Conservation (phyloP, 2,329 filamentous ascomycete genomes). For the Balansia obtecta region DNA sequence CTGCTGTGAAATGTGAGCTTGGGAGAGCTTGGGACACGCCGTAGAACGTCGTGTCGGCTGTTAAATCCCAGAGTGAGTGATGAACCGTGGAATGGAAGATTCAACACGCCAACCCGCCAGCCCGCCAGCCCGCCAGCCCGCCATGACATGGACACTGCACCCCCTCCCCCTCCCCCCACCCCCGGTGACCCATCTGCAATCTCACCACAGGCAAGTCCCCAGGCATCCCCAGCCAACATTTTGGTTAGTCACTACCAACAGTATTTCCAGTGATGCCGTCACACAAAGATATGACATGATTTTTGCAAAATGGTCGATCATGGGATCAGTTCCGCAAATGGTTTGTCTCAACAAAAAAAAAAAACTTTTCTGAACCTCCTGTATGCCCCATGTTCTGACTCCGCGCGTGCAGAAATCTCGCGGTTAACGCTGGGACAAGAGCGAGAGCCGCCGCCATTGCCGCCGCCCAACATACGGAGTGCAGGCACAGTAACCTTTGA, state of each 20-base stretch:
- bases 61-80: too few species aligned
- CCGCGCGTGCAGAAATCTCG: conserved; percentile 24
- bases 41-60: too few species aligned
- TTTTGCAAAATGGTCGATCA: conserved; percentile 21
- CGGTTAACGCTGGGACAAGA: conserved; percentile 27
- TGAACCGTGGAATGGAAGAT: not conserved
- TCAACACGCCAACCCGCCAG: not conserved
- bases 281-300: conserved; percentile 1
- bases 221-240: not conserved
- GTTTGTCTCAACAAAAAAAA: conserved; percentile 17
- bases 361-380: not conserved
- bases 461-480: conserved; percentile 28
- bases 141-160: too few species aligned
- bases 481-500: conserved; percentile 43
- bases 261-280: conserved; percentile 4
- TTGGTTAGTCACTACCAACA: not conserved
- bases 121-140: not conserved
- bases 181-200: too few species aligned
- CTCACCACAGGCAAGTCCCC: too few species aligned
- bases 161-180: too few species aligned
- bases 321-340: conserved; percentile 22
- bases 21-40: too few species aligned
- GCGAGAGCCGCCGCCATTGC: conserved; percentile 18
- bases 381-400: conserved; percentile 13
- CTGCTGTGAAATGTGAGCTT: too few species aligned